Conservation (phyloP, 164 flowering plant genomes). For the Aristolochia contorta region DNA sequence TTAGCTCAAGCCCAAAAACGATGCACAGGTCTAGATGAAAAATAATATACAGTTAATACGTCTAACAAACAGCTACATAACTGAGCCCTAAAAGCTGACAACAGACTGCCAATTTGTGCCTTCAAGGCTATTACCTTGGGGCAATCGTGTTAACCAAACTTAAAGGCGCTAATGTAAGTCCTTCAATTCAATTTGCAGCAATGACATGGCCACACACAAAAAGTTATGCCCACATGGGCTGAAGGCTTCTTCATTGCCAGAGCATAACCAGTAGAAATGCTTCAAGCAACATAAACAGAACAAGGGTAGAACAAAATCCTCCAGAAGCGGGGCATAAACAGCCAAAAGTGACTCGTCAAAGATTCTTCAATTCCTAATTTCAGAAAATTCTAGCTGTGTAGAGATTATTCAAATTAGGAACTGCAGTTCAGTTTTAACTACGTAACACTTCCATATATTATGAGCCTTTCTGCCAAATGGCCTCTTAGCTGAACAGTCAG, state of each 20-base stretch:
- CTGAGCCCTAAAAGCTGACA: constrained; percentile 18
- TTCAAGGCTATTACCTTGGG: constrained; percentile 22
- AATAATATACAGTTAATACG: neutral
- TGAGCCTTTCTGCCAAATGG: too few species aligned
- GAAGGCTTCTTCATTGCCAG: constrained; percentile 9
- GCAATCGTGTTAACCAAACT: constrained; percentile 20
- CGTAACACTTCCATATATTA: too few species aligned
- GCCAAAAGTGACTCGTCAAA: constrained; percentile 4
- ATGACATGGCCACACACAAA: constrained; percentile 5
- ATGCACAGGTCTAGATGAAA: neutral
- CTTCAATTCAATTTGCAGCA: constrained; percentile 14
- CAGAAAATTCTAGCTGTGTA: too few species aligned
- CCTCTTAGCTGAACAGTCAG: too few species aligned
- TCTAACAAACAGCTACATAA: constrained; percentile 1
- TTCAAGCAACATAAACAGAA: constrained; percentile 10
- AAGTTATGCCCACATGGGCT: constrained; percentile 5
- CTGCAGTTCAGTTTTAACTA: too few species aligned
- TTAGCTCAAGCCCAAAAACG: neutral
- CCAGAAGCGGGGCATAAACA: constrained; percentile 6
- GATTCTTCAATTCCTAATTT: neutral
- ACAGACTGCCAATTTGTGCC: constrained; percentile 21
- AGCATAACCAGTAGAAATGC: constrained; percentile 6
- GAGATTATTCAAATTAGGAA: too few species aligned
- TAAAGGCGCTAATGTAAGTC: constrained; percentile 14
- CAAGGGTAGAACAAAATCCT: neutral